Percentiles rank a stretch among this genome's conserved stretches.
phyloP scores from a whole-genome alignment of 345 rosid genomes.

The Populus pruinosa region DNA sequence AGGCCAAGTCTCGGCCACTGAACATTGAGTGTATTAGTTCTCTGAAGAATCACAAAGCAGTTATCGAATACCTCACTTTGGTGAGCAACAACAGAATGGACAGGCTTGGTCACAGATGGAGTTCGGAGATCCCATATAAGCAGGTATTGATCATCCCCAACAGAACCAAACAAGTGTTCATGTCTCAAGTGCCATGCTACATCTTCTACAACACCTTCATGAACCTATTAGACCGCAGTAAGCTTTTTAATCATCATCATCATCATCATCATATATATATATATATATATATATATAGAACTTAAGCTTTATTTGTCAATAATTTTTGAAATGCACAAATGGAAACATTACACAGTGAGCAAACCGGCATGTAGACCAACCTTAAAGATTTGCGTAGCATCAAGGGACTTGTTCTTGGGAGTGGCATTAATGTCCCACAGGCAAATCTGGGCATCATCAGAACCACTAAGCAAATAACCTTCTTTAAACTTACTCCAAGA shows the following conservation, averaged over 20 bases:
- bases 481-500: conserved; percentile 95
- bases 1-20: not conserved
- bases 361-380: conserved; percentile 24
- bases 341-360: not conserved
- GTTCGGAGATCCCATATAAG: conserved; percentile 90
- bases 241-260: not conserved
- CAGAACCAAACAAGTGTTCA: conserved; percentile 94
- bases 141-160: conserved; percentile 94
- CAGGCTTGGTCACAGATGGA: conserved; percentile 65
- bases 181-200: conserved; percentile 99
- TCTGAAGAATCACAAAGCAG: not conserved
- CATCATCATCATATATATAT: not conserved
- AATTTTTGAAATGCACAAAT: not conserved
- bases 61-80: conserved; percentile 71
- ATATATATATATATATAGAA: not conserved
- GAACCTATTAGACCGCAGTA: conserved; percentile 48
- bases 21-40: not conserved
- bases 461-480: conserved; percentile 92
- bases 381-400: conserved; percentile 84
- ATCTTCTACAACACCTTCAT: conserved; percentile 99
- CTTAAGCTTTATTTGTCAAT: not conserved
- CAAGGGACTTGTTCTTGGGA: conserved; percentile 75
- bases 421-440: conserved; percentile 86
- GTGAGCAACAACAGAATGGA: conserved; percentile 91
- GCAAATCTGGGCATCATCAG: conserved; percentile 98